Conservation (phyloP, 768 basidiomycete genomes). For the Lanmaoa pseudosensibilis region DNA sequence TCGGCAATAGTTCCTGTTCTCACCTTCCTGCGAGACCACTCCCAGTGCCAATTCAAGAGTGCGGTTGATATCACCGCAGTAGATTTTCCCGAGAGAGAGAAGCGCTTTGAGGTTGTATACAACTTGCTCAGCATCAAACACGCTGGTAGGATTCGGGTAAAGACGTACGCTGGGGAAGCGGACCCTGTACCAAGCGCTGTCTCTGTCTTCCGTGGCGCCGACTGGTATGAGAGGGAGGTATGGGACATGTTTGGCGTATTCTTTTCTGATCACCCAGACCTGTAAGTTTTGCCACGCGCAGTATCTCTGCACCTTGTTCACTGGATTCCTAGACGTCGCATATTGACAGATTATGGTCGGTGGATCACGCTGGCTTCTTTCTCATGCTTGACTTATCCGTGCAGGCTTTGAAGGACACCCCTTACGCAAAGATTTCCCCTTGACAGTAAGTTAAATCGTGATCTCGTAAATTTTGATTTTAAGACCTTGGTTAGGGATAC, state of each 20-base stretch:
- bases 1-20: conserved; percentile 80
- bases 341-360: conserved; percentile 95
- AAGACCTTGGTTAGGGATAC: conserved; percentile 69
- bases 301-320: conserved; percentile 15
- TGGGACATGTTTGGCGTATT: conserved; percentile 99
- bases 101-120: conserved; percentile 97
- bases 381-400: background rate
- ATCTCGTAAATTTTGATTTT: background rate
- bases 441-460: conserved; percentile 63
- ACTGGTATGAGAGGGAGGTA: conserved; percentile 98
- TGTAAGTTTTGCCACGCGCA: conserved; percentile 53
- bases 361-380: background rate
- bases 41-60: conserved; percentile 91
- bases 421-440: conserved; percentile 95
- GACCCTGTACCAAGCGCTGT: conserved; percentile 85
- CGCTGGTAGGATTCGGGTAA: conserved; percentile 88
- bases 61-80: conserved; percentile 94
- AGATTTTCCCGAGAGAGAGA: conserved; percentile 90
- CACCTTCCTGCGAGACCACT: conserved; percentile 92
- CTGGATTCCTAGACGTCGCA: conserved; percentile 67
- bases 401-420: conserved; percentile 96
- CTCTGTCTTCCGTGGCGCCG: conserved; percentile 83
- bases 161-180: conserved; percentile 94
- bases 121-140: conserved; percentile 81
- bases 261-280: conserved; percentile 94